Evolutionary conservation across 129 eudicot genomes (phyloP).

Genomic region (Mikania micrantha): DNA sequence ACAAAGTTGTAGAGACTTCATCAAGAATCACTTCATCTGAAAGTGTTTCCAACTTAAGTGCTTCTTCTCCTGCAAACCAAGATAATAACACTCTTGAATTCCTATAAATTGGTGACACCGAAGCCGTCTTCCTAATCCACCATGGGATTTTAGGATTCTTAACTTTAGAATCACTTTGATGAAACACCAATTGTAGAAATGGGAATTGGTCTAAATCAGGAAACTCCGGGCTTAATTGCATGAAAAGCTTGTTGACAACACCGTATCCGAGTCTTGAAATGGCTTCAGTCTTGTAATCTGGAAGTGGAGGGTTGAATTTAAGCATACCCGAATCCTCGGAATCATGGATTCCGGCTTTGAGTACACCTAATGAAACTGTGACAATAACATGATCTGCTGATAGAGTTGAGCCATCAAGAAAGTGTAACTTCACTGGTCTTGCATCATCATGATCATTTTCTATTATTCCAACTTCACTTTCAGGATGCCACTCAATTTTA

Average conservation of each 20-base stretch:
- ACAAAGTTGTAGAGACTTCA: slow-evolving; percentile 54
- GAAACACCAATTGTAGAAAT: slow-evolving; percentile 64
- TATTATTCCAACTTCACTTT: slow-evolving; percentile 4
- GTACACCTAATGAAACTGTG: slow-evolving; percentile 85
- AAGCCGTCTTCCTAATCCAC: slow-evolving; percentile 84
- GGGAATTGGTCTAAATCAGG: slow-evolving; percentile 37
- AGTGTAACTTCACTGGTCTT: slow-evolving; percentile 68
- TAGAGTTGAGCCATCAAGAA: slow-evolving; percentile 62
- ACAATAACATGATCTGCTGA: slow-evolving; percentile 81
- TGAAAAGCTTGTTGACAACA: slow-evolving; percentile 84
- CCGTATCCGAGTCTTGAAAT: slow-evolving; percentile 84
- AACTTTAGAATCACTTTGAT: slow-evolving; percentile 41
- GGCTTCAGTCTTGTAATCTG: slow-evolving; percentile 47
- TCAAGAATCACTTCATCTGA: slow-evolving; percentile 51
- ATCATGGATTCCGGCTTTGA: slow-evolving; percentile 52
- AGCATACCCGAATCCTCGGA: slow-evolving; percentile 33
- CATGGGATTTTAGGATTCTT: slow-evolving; percentile 56
- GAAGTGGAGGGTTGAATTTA: slow-evolving; percentile 63
- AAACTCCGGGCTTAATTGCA: slow-evolving; percentile 35
- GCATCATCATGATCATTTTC: slow-evolving; percentile 30
- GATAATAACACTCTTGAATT: slow-evolving; percentile 60
- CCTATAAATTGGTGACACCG: slow-evolving; percentile 53
- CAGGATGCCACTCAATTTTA: too few relatives aligned
- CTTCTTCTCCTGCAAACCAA: slow-evolving; percentile 93
- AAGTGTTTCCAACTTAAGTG: slow-evolving; percentile 62